A percentile compares a stretch with the other conserved stretches of the same genome.
These are phyloP conservation scores for Hypocreales sp. DNA, from an alignment of 2,329 filamentous ascomycete species.

Conservation along the genomic window DNA sequence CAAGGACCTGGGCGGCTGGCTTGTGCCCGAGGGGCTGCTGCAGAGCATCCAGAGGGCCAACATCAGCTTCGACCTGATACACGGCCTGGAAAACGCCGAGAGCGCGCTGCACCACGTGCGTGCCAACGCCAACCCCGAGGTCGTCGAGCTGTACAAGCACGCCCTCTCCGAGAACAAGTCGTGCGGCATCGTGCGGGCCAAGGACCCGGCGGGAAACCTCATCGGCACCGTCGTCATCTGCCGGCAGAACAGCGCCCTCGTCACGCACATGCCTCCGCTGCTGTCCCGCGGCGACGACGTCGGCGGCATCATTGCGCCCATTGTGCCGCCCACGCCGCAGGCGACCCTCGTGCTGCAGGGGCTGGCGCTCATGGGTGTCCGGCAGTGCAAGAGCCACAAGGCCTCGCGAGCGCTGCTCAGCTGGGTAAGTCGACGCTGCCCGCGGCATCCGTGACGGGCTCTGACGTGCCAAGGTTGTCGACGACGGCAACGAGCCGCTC, in stretches of 20 bases:
- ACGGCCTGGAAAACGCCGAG: slow-evolving; percentile 62
- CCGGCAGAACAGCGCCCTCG: slow-evolving; percentile 51
- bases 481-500: slow-evolving; percentile 59
- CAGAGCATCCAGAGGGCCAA: slow-evolving; percentile 58
- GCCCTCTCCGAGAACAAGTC: slow-evolving; percentile 56
- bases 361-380: slow-evolving; percentile 62
- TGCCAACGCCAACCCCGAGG: slow-evolving; percentile 58
- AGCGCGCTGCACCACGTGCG: slow-evolving; percentile 61
- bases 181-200: slow-evolving; percentile 73
- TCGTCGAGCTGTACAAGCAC: slow-evolving; percentile 64
- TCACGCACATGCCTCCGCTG: slow-evolving; percentile 54
- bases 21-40: slow-evolving; percentile 59
- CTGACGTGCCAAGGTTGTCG: slow-evolving; percentile 36
- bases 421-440: slow-evolving; percentile 44
- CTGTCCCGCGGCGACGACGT: slow-evolving; percentile 41
- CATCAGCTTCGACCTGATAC: slow-evolving; percentile 70
- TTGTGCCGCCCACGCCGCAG: slow-evolving; percentile 55
- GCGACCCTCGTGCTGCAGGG: slow-evolving; percentile 59
- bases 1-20: slow-evolving; percentile 56
- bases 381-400: slow-evolving; percentile 68
- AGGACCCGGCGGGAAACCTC: slow-evolving; percentile 49
- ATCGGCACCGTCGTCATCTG: slow-evolving; percentile 71
- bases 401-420: slow-evolving; percentile 60
- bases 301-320: slow-evolving; percentile 67
- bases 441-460: background rate